Percentiles rank a stretch among this genome's conserved stretches.
Evolutionary conservation across 2,329 filamentous ascomycete genomes (phyloP).

Genomic region (Colletotrichum liaoningense): DNA sequence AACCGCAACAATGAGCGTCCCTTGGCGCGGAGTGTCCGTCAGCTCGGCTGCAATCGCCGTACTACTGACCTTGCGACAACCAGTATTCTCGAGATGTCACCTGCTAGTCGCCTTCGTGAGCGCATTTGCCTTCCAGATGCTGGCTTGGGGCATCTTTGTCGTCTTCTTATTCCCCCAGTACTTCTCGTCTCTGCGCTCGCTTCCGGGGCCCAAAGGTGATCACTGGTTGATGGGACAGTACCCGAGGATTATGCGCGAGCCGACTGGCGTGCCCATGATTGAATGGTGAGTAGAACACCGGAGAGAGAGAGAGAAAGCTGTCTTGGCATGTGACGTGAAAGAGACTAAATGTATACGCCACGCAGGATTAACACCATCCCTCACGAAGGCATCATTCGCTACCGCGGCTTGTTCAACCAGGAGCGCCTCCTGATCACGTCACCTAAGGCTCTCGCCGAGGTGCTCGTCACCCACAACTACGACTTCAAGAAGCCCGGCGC

Average conservation of each 20-base stretch:
- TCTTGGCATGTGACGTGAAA: background rate
- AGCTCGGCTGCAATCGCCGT: constrained; percentile 23
- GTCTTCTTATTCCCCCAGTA: constrained; percentile 60
- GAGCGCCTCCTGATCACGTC: constrained; percentile 72
- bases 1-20: constrained; percentile 17
- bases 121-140: constrained; percentile 49
- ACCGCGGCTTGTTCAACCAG: constrained; percentile 69
- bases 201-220: constrained; percentile 57
- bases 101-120: constrained; percentile 48
- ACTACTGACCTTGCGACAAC: constrained; percentile 26
- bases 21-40: constrained; percentile 28
- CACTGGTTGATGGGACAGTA: constrained; percentile 64
- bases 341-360: constrained; percentile 50
- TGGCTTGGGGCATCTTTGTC: constrained; percentile 52
- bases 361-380: constrained; percentile 69
- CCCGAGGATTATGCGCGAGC: constrained; percentile 48
- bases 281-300: constrained; percentile 56
- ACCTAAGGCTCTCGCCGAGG: constrained; percentile 75
- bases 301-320: background rate
- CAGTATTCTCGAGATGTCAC: constrained; percentile 42
- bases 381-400: constrained; percentile 77
- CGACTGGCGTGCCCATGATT: constrained; percentile 57
- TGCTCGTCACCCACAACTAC: constrained; percentile 76
- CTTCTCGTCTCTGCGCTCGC: constrained; percentile 60
- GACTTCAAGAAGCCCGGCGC: constrained; percentile 73